Conservation (phyloP, 257 asterid genomes). For the Ophiorrhiza pumila region DNA sequence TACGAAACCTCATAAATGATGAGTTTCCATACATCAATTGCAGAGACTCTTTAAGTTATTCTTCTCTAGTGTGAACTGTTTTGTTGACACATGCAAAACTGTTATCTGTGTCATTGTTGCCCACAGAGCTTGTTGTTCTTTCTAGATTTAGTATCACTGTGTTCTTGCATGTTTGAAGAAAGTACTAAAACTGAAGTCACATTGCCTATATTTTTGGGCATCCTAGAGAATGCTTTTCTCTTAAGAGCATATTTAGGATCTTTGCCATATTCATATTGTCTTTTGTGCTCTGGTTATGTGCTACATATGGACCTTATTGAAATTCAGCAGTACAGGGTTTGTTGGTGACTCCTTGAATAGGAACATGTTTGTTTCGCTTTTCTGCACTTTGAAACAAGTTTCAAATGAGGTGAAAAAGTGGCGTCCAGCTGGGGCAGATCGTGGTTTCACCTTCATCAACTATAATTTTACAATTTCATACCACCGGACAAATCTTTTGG, state of each 20-base stretch:
- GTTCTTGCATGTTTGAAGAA: background rate
- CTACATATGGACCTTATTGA: conserved; percentile 39
- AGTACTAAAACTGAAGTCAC: background rate
- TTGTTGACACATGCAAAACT: background rate
- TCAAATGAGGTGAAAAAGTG: conserved; percentile 77
- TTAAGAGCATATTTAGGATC: background rate
- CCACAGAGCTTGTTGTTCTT: background rate
- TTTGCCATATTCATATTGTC: background rate
- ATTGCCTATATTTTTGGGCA: background rate
- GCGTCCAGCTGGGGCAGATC: conserved; percentile 97
- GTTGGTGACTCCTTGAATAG: conserved; percentile 96
- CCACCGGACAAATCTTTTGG: conserved; percentile 93
- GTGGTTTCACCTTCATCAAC: conserved; percentile 78
- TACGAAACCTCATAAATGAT: background rate
- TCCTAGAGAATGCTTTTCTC: background rate
- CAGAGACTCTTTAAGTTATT: background rate
- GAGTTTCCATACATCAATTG: background rate
- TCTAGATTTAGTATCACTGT: background rate
- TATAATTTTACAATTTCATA: conserved; percentile 89
- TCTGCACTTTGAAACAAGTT: conserved; percentile 63
- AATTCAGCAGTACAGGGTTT: conserved; percentile 77
- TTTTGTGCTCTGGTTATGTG: conserved; percentile 12
- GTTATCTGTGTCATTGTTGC: background rate
- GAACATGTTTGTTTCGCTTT: conserved; percentile 91
- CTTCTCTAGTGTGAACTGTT: background rate